A percentile compares a stretch with the other conserved stretches of the same genome.
Evolutionary conservation across 805 yeast species (phyloP).

Genomic region (Lipomyces sp.): DNA sequence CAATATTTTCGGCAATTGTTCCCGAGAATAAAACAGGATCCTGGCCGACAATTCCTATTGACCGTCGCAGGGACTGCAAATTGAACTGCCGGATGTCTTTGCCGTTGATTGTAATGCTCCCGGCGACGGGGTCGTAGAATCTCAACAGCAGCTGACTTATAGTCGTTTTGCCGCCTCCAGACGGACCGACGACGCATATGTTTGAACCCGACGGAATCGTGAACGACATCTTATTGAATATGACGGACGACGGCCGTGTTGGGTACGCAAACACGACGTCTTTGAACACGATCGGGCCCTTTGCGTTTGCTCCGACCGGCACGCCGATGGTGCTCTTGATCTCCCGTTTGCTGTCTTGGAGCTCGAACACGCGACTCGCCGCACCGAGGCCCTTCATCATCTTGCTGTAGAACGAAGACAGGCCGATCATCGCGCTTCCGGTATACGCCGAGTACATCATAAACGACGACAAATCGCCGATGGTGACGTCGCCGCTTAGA

Average conservation of each 20-base stretch:
- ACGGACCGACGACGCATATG: conserved; percentile 90
- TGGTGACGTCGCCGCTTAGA: conserved; percentile 63
- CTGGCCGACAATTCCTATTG: conserved; percentile 90
- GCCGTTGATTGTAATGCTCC: conserved; percentile 73
- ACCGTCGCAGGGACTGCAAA: conserved; percentile 66
- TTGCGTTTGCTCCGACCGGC: conserved; percentile 13
- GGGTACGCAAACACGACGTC: conserved; percentile 76
- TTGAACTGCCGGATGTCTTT: conserved; percentile 72
- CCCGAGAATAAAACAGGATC: conserved; percentile 93
- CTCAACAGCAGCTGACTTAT: conserved; percentile 69
- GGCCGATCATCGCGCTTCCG: conserved; percentile 83
- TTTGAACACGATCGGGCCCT: conserved; percentile 49
- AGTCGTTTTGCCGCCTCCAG: conserved; percentile 94
- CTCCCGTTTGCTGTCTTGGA: conserved; percentile 69
- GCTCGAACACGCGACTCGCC: conserved; percentile 83
- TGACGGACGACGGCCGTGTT: conserved; percentile 65
- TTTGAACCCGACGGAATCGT: conserved; percentile 75
- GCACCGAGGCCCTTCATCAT: conserved; percentile 98
- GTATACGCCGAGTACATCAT: conserved; percentile 95
- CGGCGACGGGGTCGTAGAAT: conserved; percentile 68
- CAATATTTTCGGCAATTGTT: conserved; percentile 77
- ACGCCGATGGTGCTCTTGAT: conserved; percentile 45
- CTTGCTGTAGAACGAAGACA: conserved; percentile 88
- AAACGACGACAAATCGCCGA: conserved; percentile 88
- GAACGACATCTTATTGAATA: conserved; percentile 60